A percentile compares a stretch with the other conserved stretches of the same genome.
phyloP scores from a whole-genome alignment of 169 alveolate species.

The Toxoplasma gondii region DNA sequence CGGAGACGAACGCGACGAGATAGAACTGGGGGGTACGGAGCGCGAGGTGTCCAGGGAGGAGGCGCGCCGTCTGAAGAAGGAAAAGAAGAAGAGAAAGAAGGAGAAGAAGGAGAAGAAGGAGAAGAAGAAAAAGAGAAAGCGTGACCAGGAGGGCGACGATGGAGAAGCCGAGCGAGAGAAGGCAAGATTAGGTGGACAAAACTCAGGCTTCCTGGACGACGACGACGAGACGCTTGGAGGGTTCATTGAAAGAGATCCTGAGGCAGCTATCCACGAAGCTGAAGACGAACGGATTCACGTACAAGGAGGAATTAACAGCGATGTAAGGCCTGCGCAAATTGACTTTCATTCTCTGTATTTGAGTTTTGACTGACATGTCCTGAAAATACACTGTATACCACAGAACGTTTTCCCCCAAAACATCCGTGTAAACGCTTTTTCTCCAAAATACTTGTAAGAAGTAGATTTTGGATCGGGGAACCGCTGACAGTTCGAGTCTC shows the following conservation, averaged over 20 bases:
- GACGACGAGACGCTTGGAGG: constrained; percentile 27
- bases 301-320: constrained; percentile 50
- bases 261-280: constrained; percentile 39
- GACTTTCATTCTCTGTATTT: no score
- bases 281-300: constrained; percentile 39
- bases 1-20: background rate
- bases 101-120: constrained; percentile 42
- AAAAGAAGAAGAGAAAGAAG: background rate
- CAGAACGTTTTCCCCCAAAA: no score
- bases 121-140: constrained; percentile 32
- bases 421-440: no score
- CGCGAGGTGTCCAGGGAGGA: background rate
- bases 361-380: no score
- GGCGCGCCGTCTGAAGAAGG: constrained; percentile 46
- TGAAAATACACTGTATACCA: no score
- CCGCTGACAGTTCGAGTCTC: no score
- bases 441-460: no score
- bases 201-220: background rate
- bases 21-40: background rate
- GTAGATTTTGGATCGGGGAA: no score
- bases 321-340: background rate
- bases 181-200: background rate
- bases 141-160: background rate
- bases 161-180: background rate
- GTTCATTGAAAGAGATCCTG: constrained; percentile 37